Percentiles rank a stretch among this genome's conserved stretches.
These are phyloP conservation scores for Zygoascus bituminiphila DNA, from an alignment of 805 yeast species.

Conservation along the genomic window DNA sequence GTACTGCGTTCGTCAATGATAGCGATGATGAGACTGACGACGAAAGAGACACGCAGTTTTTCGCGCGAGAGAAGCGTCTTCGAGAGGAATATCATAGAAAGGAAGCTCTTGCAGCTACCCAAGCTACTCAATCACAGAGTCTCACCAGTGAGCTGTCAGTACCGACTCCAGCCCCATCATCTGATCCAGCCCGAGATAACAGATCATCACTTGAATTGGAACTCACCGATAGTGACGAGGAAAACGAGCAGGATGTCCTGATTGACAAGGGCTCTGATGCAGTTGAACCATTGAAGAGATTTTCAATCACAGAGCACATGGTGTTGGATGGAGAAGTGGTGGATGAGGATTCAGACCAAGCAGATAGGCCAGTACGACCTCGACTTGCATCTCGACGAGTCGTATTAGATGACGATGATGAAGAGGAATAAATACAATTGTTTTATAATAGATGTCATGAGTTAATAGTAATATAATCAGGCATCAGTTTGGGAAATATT, in stretches of 20 bases:
- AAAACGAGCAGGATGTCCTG: constrained; percentile 1
- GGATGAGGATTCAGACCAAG: too few relatives aligned
- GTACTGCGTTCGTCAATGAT: constrained; percentile 47
- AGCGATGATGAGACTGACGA: constrained; percentile 60
- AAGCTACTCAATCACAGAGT: background rate
- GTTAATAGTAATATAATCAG: background rate
- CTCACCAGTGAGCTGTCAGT: background rate
- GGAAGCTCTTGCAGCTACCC: background rate
- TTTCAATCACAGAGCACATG: too few relatives aligned
- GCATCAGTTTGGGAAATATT: background rate
- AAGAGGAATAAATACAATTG: constrained; percentile 8
- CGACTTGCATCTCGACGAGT: constrained; percentile 9
- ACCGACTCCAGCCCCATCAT: background rate
- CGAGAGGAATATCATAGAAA: constrained; percentile 5
- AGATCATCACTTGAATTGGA: background rate
- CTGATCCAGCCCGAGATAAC: background rate
- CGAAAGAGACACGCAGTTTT: constrained; percentile 45
- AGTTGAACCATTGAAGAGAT: constrained; percentile 2
- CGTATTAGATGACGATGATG: constrained; percentile 18
- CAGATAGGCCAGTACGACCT: background rate
- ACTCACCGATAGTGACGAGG: background rate
- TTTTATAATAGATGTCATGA: too few relatives aligned
- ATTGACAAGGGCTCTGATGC: too few relatives aligned
- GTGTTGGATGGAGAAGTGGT: background rate
- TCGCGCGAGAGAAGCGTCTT: constrained; percentile 43